Evolutionary conservation across 495 filamentous ascomycete species (phyloP), one percentile per base, ranked within the genome.

Genomic region (Hypoxylon cercidicola): DNA sequence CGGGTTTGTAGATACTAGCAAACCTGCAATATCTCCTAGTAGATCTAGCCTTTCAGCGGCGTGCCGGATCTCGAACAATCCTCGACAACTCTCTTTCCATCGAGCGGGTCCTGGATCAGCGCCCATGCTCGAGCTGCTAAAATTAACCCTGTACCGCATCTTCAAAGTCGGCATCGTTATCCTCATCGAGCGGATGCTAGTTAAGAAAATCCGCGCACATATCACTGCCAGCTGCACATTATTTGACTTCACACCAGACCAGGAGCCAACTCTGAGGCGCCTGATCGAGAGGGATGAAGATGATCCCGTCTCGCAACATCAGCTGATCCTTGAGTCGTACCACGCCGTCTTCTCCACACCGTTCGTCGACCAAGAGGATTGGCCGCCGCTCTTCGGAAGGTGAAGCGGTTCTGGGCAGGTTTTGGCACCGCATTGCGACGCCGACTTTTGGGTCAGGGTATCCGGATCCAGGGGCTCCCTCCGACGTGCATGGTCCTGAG

Each of bases 381-480:
- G 66, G 66, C 66, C 62, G 45, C 49, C 55, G 12, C 55, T 69
- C 20, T 69, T 60, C 37, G 66, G 66, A 16, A 53, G 18, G 50
- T 77, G 9, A 62, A 63, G 12, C 47, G 58, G 15, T 74, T 75
- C 51, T 77, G 73, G 73, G 56, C n/a, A 58, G 44, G n/a, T 72
- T 77, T 51, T 77, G 74, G 74, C 74, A 74, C 47, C 55, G 66
- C 10, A n/a, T 60, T 16, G 21, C 47, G 15, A 41, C 37, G 37
- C 56, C 55, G 6, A 52, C 47, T 0, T 45, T 60, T 7, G 19
- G 47, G 52, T 12, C 52, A 60, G 11, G 47, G 25, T 8, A 53
- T 53, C 19, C 30, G 16, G 25, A 21, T 70, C 25, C 52, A 66
- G 11, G 59, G 64, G 8, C 47, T 70, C 11, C 66, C 66, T 11